These are phyloP conservation scores for Solanum gandarillasii DNA, from an alignment of 257 asterid genomes.

Conservation along the genomic window DNA sequence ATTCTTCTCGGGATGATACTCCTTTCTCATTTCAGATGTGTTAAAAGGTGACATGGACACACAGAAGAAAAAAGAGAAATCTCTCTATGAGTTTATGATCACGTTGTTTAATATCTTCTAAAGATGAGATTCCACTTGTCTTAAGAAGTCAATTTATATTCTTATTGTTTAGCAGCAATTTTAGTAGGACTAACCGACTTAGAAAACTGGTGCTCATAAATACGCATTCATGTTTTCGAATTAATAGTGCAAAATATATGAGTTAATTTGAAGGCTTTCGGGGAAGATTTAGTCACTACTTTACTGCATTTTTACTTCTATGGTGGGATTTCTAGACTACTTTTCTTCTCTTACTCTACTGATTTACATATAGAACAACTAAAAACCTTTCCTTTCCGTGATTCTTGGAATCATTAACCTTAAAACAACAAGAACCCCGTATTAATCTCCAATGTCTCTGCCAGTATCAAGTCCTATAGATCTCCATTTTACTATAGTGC, in stretches of 20 bases:
- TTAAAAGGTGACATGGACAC: background rate
- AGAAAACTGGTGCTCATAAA: background rate
- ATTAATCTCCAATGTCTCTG: background rate
- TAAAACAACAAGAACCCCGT: background rate
- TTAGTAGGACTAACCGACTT: background rate
- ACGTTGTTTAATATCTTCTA: background rate
- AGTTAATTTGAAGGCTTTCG: background rate
- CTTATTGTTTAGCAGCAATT: background rate
- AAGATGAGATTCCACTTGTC: background rate
- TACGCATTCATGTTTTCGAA: background rate
- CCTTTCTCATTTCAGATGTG: background rate
- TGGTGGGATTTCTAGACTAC: background rate
- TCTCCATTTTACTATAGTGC: background rate
- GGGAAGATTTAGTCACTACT: background rate
- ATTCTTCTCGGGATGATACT: background rate
- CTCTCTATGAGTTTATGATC: background rate
- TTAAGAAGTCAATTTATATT: background rate
- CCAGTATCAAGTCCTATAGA: background rate
- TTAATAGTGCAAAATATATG: background rate
- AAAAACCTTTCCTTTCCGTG: background rate
- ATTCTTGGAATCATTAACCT: background rate
- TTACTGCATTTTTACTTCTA: background rate
- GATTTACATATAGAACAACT: background rate
- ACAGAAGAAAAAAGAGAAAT: background rate
- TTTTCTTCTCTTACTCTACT: background rate